Conservation (phyloP, 2,329 filamentous ascomycete genomes). For the Sarocladium oryzae region DNA sequence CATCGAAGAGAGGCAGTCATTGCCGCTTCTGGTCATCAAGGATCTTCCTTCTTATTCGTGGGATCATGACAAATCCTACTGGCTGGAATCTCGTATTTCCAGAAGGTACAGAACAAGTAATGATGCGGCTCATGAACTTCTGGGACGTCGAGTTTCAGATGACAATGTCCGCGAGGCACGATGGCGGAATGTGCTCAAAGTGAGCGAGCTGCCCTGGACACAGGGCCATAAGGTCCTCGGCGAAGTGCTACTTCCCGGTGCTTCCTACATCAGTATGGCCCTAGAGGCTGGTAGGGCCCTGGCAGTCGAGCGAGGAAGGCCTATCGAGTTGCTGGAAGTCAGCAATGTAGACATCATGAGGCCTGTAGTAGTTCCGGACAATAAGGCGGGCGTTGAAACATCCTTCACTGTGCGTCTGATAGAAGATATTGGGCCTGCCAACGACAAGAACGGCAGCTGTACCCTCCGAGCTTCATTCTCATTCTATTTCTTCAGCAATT, state of each 20-base stretch:
- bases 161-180: constrained; percentile 31
- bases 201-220: constrained; percentile 46
- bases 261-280: constrained; percentile 11
- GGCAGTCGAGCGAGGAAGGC: constrained; percentile 5
- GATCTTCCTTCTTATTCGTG: constrained; percentile 47
- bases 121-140: constrained; percentile 41
- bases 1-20: no score
- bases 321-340: constrained; percentile 3
- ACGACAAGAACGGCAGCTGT: no score
- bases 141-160: constrained; percentile 27
- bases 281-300: constrained; percentile 12
- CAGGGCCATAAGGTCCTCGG: constrained; percentile 40
- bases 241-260: constrained; percentile 11
- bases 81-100: constrained; percentile 45
- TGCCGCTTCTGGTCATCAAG: no score
- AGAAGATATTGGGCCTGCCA: no score
- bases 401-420: not conserved
- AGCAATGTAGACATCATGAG: not conserved
- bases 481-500: no score
- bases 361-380: not conserved
- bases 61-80: constrained; percentile 46
- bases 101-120: constrained; percentile 34
- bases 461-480: no score
- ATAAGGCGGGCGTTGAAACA: not conserved
- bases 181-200: constrained; percentile 43